Percentiles rank a stretch among this genome's conserved stretches.
These are phyloP conservation scores for Podila verticillata DNA, from an alignment of 192 early-diverging fungal genomes.

Conservation along the genomic window DNA sequence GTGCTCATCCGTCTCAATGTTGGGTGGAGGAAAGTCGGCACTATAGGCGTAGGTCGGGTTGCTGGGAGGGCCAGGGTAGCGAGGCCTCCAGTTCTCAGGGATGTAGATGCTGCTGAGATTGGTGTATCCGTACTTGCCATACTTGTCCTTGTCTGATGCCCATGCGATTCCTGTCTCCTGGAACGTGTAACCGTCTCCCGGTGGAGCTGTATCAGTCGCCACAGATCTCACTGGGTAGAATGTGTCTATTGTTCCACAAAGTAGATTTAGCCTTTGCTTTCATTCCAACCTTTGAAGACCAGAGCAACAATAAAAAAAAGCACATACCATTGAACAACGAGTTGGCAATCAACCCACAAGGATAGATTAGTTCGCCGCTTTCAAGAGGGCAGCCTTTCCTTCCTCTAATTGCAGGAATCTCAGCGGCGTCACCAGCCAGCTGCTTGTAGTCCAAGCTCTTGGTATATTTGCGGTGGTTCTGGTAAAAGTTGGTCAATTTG, in stretches of 20 bases:
- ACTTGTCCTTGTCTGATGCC: conserved; percentile 75
- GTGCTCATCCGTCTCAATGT: conserved; percentile 75
- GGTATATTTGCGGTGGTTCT: conserved; percentile 97
- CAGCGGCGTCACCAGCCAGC: conserved; percentile 73
- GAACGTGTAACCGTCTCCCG: conserved; percentile 60
- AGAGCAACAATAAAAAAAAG: too few relatives aligned
- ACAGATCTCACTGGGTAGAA: conserved; percentile 20
- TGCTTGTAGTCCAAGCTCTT: conserved; percentile 89
- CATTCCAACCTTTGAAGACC: neutral
- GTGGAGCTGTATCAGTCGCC: neutral
- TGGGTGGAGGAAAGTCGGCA: conserved; percentile 69
- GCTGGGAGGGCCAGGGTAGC: conserved; percentile 62
- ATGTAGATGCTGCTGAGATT: conserved; percentile 68
- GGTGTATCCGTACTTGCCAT: conserved; percentile 68
- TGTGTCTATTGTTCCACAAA: conserved; percentile 24
- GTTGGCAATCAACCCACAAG: conserved; percentile 97
- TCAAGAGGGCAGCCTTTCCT: conserved; percentile 71
- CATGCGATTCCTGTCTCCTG: conserved; percentile 81
- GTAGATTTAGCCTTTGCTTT: too few relatives aligned
- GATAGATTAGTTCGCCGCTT: conserved; percentile 71
- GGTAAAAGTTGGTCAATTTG: conserved; percentile 96
- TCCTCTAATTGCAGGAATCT: conserved; percentile 50
- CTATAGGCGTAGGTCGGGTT: conserved; percentile 56
- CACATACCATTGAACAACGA: conserved; percentile 85
- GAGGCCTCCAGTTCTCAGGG: conserved; percentile 82